Percentiles rank a stretch among this genome's conserved stretches.
Conservation (phyloP, 2,329 filamentous ascomycete species). For the Aspergillus pseudoterreus region DNA sequence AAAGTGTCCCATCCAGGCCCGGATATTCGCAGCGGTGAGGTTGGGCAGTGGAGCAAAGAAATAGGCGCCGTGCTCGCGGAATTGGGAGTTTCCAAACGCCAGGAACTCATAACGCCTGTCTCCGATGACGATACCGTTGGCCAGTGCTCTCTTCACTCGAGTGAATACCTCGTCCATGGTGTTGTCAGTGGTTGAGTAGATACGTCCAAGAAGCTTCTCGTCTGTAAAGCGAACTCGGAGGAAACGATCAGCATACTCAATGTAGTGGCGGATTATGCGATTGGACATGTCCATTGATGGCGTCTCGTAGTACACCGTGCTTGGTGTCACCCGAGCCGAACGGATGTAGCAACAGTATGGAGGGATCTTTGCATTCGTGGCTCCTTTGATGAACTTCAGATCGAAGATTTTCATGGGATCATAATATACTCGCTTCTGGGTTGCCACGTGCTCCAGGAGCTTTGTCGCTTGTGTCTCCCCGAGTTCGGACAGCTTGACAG, state of each 20-base stretch:
- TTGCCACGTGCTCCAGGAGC: conserved; percentile 71
- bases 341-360: conserved; percentile 71
- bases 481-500: conserved; percentile 56
- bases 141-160: conserved; percentile 67
- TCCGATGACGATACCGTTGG: conserved; percentile 76
- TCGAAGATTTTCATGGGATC: conserved; percentile 73
- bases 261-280: conserved; percentile 72
- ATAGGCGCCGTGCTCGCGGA: conserved; percentile 85
- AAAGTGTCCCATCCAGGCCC: conserved; percentile 83
- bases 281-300: conserved; percentile 85
- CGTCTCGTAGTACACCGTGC: conserved; percentile 71
- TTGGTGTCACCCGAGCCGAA: conserved; percentile 78
- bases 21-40: conserved; percentile 70
- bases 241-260: conserved; percentile 69
- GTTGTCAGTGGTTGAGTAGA: conserved; percentile 54
- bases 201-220: conserved; percentile 63
- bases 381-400: conserved; percentile 41
- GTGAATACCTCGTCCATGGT: conserved; percentile 69
- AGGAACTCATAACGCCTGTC: conserved; percentile 83
- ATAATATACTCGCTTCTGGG: conserved; percentile 58
- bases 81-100: conserved; percentile 92
- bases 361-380: conserved; percentile 56
- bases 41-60: conserved; percentile 75
- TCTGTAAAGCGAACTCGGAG: conserved; percentile 86
- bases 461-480: conserved; percentile 55